Conservation (phyloP, 441 rosid species). For the Populus hybrid region DNA sequence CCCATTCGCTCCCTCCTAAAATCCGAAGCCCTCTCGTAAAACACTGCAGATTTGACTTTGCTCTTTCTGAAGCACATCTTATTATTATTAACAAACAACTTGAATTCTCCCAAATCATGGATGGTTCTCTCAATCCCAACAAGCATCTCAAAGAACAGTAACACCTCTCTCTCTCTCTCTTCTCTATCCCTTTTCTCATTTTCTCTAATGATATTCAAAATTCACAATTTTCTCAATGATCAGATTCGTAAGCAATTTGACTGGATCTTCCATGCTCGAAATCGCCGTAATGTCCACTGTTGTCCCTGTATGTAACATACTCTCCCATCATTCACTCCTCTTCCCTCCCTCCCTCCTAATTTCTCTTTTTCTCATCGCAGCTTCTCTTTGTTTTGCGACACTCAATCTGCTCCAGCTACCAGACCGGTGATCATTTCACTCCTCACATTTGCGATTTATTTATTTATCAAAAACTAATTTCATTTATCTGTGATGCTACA, state of each 20-base stretch:
- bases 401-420: conserved; percentile 32
- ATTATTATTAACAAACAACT: background rate
- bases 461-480: background rate
- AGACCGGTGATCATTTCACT: conserved; percentile 31
- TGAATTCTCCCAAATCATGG: conserved; percentile 13
- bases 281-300: conserved; percentile 54
- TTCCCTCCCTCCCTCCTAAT: background rate
- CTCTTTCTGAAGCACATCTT: background rate
- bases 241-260: conserved; percentile 87
- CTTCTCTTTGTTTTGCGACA: conserved; percentile 58
- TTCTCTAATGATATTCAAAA: background rate
- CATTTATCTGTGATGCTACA: background rate
- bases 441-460: background rate
- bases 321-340: background rate
- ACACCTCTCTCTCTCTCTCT: background rate
- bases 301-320: conserved; percentile 43
- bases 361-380: conserved; percentile 31
- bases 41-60: background rate
- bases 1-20: background rate
- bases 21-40: background rate
- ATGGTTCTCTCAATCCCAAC: conserved; percentile 43
- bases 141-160: conserved; percentile 86
- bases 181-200: conserved; percentile 1
- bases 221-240: background rate
- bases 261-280: conserved; percentile 78